Percentiles rank a stretch among this genome's conserved stretches.
phyloP scores from a whole-genome alignment of 768 basidiomycete genomes.

The Boletellus emodensis region DNA sequence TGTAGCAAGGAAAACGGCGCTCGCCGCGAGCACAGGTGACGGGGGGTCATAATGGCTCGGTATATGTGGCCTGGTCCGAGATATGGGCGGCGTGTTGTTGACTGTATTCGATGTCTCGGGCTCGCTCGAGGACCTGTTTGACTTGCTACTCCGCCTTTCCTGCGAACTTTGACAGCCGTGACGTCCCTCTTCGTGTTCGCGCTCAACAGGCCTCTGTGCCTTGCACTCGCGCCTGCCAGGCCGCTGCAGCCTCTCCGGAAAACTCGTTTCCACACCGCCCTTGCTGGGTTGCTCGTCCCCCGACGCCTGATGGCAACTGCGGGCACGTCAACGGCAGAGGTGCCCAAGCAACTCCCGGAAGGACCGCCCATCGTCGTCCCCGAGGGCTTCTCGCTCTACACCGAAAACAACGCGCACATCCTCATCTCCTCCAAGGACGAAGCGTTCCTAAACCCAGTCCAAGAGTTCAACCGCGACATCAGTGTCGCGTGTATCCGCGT shows the following conservation, averaged over 20 bases:
- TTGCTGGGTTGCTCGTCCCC: not conserved
- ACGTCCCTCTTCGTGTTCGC: slow-evolving; percentile 3
- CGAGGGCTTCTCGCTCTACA: slow-evolving; percentile 73
- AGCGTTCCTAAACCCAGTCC: slow-evolving; percentile 95
- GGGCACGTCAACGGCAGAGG: not conserved
- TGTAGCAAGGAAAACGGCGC: no score
- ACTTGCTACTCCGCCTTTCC: no score
- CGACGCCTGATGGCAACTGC: slow-evolving; percentile 8
- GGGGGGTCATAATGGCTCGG: no score
- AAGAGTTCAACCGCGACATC: slow-evolving; percentile 96
- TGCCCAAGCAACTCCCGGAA: not conserved
- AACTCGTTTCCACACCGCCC: not conserved
- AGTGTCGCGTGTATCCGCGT: slow-evolving; percentile 86
- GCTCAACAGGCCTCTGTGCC: slow-evolving; percentile 30
- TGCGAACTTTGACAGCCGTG: not conserved
- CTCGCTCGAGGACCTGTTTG: no score
- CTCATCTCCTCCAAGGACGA: slow-evolving; percentile 67
- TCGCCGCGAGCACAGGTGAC: no score
- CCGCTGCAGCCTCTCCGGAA: not conserved
- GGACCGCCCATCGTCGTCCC: slow-evolving; percentile 46
- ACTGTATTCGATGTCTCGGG: no score
- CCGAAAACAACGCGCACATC: slow-evolving; percentile 78
- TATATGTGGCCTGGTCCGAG: no score
- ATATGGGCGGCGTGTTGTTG: no score
- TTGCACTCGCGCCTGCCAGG: slow-evolving; percentile 1